A percentile compares a stretch with the other conserved stretches of the same genome.
phyloP scores from a whole-genome alignment of 129 eudicot genomes.

The Helianthus annuus region DNA sequence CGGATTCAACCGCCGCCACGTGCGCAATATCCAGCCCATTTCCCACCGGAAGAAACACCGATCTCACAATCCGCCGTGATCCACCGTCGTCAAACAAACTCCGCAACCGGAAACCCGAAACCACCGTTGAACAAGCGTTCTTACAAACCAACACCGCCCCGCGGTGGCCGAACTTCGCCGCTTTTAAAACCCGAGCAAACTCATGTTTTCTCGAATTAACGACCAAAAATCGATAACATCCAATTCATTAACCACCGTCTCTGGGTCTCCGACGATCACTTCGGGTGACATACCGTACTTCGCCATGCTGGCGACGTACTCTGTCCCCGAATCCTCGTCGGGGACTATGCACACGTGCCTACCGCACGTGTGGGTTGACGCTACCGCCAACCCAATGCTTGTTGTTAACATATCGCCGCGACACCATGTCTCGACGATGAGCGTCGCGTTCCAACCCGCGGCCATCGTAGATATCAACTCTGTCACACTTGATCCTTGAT shows the following conservation, averaged over 20 bases:
- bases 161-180: slow-evolving; percentile 57
- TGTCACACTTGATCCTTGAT: slow-evolving; percentile 59
- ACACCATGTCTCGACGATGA: slow-evolving; percentile 66
- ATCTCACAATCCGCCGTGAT: slow-evolving; percentile 57
- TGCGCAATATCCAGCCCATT: slow-evolving; percentile 74
- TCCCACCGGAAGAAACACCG: slow-evolving; percentile 75
- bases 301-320: slow-evolving; percentile 39
- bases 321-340: slow-evolving; percentile 36
- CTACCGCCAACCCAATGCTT: slow-evolving; percentile 61
- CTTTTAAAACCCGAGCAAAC: slow-evolving; percentile 37
- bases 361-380: slow-evolving; percentile 58
- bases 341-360: slow-evolving; percentile 71
- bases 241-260: slow-evolving; percentile 41
- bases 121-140: slow-evolving; percentile 45
- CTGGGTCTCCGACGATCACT: slow-evolving; percentile 51
- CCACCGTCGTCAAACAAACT: slow-evolving; percentile 47
- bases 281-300: slow-evolving; percentile 40
- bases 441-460: slow-evolving; percentile 71
- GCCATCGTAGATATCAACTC: slow-evolving; percentile 87
- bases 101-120: slow-evolving; percentile 55
- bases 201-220: slow-evolving; percentile 47
- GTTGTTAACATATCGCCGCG: slow-evolving; percentile 42
- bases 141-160: slow-evolving; percentile 84
- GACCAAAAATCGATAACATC: slow-evolving; percentile 57
- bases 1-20: slow-evolving; percentile 47